Base-by-base conservation (phyloP, 2,329 filamentous ascomycete species). In the Nigrograna mackinnonii region DNA sequence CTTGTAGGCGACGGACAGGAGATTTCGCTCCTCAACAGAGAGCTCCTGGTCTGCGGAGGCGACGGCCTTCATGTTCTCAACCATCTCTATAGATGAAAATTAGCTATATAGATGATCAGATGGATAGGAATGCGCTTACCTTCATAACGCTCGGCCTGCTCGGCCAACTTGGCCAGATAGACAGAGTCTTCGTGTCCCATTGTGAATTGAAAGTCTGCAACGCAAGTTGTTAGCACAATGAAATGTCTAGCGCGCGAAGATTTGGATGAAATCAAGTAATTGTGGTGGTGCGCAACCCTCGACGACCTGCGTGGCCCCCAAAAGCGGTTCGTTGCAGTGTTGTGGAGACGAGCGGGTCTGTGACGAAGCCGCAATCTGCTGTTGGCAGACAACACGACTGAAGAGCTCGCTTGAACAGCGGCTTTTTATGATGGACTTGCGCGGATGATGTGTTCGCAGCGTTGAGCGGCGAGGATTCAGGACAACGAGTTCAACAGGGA, bases 101-200 rank as follows among this genome's bases (percentile, higher is more conserved):
- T 47, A 65, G 56, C 39, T 37, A 26, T 14, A 20, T 24, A 6
- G 14, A 13, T n/a, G 16, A 14, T 13, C 12, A 26, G 11, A 20
- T 17, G 9, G 21, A 7, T 7, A 17, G 12, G 26, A 20, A 43
- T 22, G 46, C 37, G 39, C 70, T 64, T 67, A 97, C 94, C 94
- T 83, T 99, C 94, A 79, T 99, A 99, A 75, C 94, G 92, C 86
- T 99, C 94, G 77, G 94, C 94, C 86, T 99, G 94, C 87, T 99
- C 94, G 73, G 94, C 94, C 76, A 99, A 89, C 91, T 97, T 97
- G 79, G 94, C 94, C 75, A 97, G 87, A 78, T 97, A 97, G 71
- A 99, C 94, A 69, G 91, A 92, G 80, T 97, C 91, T 84, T 97
- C 92, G 83, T 96, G 90, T 85, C 89, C 91, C 92, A 97, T 97